phyloP scores from a whole-genome alignment of 2,329 filamentous ascomycete genomes.

The Truncatella angustata region DNA sequence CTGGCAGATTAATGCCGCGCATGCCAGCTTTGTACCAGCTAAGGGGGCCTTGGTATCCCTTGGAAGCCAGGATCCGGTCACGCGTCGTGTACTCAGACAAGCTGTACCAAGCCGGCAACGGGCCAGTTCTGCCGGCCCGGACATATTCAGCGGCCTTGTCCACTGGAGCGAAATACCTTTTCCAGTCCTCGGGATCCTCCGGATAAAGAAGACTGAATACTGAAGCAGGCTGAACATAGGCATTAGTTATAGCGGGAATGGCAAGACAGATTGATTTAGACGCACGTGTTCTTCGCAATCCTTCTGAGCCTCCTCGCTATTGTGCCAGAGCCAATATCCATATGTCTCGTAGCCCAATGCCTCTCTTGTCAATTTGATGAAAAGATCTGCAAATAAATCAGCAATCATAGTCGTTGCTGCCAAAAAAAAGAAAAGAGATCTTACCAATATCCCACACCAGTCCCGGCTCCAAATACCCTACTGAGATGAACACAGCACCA shows the following conservation, averaged over 20 bases:
- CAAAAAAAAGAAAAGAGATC: neutral
- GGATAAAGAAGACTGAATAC: conserved; percentile 12
- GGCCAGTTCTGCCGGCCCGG: neutral
- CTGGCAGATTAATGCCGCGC: conserved; percentile 10
- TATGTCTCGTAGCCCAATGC: conserved; percentile 11
- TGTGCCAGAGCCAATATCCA: conserved; percentile 14
- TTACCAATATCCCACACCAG: conserved; percentile 13
- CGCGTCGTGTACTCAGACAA: conserved; percentile 9
- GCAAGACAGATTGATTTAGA: neutral
- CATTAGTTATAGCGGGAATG: neutral
- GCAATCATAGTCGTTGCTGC: neutral
- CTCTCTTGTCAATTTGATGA: neutral
- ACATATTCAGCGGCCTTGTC: conserved; percentile 8
- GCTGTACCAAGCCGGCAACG: conserved; percentile 11
- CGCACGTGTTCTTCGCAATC: conserved; percentile 13
- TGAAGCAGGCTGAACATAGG: conserved; percentile 8
- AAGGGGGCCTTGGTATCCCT: conserved; percentile 8
- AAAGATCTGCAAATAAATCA: conserved; percentile 6
- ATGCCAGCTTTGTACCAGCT: conserved; percentile 12
- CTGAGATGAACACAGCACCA: conserved; percentile 10
- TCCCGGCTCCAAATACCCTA: conserved; percentile 10
- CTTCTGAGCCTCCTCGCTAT: conserved; percentile 10
- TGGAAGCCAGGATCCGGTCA: conserved; percentile 6
- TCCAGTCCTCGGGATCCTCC: conserved; percentile 10
- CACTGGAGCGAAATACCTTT: conserved; percentile 7